Percentiles rank a stretch among this genome's conserved stretches.
Evolutionary conservation across 2,329 filamentous ascomycete species (phyloP).

Genomic region (Sporothrix globosa): DNA sequence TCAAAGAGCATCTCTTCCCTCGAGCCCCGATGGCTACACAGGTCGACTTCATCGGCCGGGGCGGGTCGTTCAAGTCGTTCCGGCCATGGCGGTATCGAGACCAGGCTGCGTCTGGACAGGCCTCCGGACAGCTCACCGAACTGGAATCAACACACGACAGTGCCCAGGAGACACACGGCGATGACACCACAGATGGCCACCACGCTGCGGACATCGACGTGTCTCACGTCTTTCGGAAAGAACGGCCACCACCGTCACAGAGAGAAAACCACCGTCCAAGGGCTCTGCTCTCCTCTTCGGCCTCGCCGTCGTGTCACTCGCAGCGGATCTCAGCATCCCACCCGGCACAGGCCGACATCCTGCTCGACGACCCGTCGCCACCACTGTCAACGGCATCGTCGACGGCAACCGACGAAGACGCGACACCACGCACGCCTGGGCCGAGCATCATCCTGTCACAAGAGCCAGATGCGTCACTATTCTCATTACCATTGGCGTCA

Average conservation of each 20-base stretch:
- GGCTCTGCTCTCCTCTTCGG: neutral
- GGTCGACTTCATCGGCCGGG: constrained; percentile 37
- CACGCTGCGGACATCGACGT: neutral
- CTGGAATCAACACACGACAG: neutral
- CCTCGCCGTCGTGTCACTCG: neutral
- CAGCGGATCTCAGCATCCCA: neutral
- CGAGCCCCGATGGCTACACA: constrained; percentile 39
- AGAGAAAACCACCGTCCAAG: neutral
- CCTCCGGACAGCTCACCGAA: neutral
- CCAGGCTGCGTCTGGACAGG: neutral
- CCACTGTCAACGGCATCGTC: too few species aligned
- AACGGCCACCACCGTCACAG: neutral
- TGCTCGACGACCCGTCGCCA: neutral
- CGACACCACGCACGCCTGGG: neutral
- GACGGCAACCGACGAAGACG: neutral
- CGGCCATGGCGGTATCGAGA: constrained; percentile 38
- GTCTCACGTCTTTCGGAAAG: neutral
- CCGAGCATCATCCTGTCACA: neutral
- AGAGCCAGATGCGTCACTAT: neutral
- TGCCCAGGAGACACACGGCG: neutral
- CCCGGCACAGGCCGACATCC: neutral
- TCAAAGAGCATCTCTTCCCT: too few species aligned
- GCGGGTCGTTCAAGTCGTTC: constrained; percentile 37
- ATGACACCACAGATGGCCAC: neutral
- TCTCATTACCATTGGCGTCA: neutral